Conservation (phyloP, 805 yeast genomes). For the Saccharomycopsis fodiens region DNA sequence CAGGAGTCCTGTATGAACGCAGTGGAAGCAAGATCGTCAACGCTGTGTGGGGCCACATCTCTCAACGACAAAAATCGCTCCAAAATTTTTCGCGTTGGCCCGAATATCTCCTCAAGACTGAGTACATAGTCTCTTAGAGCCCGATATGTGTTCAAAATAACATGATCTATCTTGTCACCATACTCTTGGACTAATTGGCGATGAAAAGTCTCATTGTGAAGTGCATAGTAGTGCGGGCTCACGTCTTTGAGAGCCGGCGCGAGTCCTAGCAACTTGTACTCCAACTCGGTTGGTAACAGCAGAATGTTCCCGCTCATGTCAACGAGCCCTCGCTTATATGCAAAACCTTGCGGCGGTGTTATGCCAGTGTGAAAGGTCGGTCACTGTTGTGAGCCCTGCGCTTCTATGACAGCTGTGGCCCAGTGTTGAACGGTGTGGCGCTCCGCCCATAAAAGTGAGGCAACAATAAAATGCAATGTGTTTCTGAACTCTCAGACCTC, state of each 20-base stretch:
- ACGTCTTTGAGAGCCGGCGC: slow-evolving; percentile 30
- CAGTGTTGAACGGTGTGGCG: neutral
- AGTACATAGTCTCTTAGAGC: slow-evolving; percentile 26
- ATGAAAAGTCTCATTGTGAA: slow-evolving; percentile 44
- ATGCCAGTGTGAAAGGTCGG: too few relatives aligned
- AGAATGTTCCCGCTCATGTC: too few relatives aligned
- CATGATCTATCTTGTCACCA: slow-evolving; percentile 29
- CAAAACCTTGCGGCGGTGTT: too few relatives aligned
- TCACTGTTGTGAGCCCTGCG: too few relatives aligned
- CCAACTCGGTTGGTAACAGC: slow-evolving; percentile 37
- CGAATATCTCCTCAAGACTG: slow-evolving; percentile 33
- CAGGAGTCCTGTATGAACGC: slow-evolving; percentile 29
- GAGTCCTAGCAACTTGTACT: slow-evolving; percentile 29
- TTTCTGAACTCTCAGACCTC: too few relatives aligned
- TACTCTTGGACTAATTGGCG: slow-evolving; percentile 31
- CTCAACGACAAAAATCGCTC: slow-evolving; percentile 15
- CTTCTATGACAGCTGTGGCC: too few relatives aligned
- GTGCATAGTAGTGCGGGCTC: slow-evolving; percentile 38
- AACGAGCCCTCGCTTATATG: too few relatives aligned
- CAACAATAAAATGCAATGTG: too few relatives aligned
- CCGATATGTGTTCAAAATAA: slow-evolving; percentile 9
- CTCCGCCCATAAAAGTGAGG: too few relatives aligned
- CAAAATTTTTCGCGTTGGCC: slow-evolving; percentile 24
- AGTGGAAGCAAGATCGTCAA: neutral
- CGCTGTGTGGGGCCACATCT: slow-evolving; percentile 21